These are phyloP conservation scores for Nepenthes mirabilis DNA, from an alignment of 148 eudicot genomes.

Conservation along the genomic window DNA sequence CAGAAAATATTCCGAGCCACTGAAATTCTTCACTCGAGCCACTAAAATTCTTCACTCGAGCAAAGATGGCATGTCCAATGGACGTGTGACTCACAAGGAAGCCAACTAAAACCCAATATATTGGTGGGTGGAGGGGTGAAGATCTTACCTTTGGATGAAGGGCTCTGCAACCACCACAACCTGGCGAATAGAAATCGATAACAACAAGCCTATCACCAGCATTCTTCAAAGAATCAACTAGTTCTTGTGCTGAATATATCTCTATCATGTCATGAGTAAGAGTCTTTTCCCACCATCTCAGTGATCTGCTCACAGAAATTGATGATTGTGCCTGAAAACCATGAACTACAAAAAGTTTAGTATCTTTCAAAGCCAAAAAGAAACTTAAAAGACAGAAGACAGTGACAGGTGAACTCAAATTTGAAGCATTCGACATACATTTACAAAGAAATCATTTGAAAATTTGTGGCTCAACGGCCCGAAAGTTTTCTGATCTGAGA, in stretches of 20 bases:
- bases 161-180: conserved; percentile 90
- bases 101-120: background rate
- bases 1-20: background rate
- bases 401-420: background rate
- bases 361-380: background rate
- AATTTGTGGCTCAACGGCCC: conserved; percentile 1
- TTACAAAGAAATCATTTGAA: conserved; percentile 8
- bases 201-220: conserved; percentile 74
- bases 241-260: conserved; percentile 61
- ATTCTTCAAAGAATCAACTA: conserved; percentile 39
- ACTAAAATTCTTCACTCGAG: too few relatives aligned
- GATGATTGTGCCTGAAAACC: conserved; percentile 45
- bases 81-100: background rate
- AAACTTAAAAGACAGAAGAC: background rate
- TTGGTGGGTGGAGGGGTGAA: background rate
- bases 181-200: conserved; percentile 80
- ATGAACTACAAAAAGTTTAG: background rate
- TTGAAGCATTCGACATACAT: conserved; percentile 14
- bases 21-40: too few relatives aligned
- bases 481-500: conserved; percentile 10
- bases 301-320: conserved; percentile 34
- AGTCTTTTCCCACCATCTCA: conserved; percentile 95
- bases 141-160: conserved; percentile 77
- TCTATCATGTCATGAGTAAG: conserved; percentile 70
- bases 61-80: too few relatives aligned